These are phyloP conservation scores for Fusarium nurragi DNA, from an alignment of 2,329 filamentous ascomycete genomes.

Conservation along the genomic window DNA sequence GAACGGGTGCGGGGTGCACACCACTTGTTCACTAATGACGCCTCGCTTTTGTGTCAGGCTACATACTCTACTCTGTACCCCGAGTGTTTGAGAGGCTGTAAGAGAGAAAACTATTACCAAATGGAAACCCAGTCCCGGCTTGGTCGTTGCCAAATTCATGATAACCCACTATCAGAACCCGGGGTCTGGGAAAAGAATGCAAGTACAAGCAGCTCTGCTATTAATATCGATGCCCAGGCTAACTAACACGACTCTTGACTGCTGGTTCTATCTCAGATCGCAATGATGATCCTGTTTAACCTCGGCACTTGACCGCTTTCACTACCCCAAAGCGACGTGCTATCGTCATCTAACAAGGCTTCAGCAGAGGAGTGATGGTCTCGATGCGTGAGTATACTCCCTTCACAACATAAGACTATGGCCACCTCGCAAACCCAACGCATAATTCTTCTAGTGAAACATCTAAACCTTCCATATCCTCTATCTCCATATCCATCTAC, in stretches of 20 bases:
- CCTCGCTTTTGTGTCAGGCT: not conserved
- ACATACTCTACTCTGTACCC: not conserved
- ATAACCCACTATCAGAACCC: conserved; percentile 4
- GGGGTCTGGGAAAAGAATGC: conserved; percentile 2
- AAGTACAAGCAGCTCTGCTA: no score
- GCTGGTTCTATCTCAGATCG: no score
- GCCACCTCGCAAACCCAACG: not conserved
- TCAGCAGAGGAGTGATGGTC: no score
- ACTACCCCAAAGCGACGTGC: no score
- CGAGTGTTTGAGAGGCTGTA: not conserved
- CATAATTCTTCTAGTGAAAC: not conserved
- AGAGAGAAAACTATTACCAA: not conserved
- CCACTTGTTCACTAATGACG: not conserved
- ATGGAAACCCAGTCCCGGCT: not conserved
- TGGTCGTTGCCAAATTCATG: not conserved
- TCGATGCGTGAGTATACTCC: no score
- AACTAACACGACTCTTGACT: no score
- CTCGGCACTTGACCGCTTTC: no score
- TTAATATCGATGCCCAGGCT: no score
- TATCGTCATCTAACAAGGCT: no score
- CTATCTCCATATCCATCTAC: not conserved
- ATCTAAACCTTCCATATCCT: not conserved
- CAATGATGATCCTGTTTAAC: no score
- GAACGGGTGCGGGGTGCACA: conserved; percentile 1
- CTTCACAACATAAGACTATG: no score